These are phyloP conservation scores for Vicia faba DNA, from an alignment of 306 rosid genomes.

Conservation along the genomic window DNA sequence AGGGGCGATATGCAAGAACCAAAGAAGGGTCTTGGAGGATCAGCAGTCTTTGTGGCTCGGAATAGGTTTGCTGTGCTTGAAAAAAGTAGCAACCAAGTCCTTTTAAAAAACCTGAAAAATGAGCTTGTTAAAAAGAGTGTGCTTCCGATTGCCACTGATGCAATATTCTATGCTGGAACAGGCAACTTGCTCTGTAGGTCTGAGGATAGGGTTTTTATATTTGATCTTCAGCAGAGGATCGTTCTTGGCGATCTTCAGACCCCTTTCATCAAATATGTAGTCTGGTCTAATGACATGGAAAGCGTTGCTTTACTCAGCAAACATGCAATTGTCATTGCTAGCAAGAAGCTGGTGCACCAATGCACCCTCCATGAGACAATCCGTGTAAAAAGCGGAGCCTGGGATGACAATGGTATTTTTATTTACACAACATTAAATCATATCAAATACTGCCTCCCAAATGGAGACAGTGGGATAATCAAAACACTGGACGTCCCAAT, in stretches of 20 bases:
- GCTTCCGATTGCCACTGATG: constrained; percentile 76
- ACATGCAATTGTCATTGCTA: constrained; percentile 84
- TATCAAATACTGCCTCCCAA: constrained; percentile 87
- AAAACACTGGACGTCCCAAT: constrained; percentile 87
- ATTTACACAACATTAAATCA: constrained; percentile 89
- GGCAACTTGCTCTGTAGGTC: constrained; percentile 83
- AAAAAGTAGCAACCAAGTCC: constrained; percentile 70
- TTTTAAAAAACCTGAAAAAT: constrained; percentile 70
- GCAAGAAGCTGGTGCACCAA: constrained; percentile 84
- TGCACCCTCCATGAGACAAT: constrained; percentile 96
- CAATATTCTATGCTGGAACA: constrained; percentile 89
- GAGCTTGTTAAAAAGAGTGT: constrained; percentile 71
- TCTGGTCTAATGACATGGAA: constrained; percentile 91
- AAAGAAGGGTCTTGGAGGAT: constrained; percentile 89
- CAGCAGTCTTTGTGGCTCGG: constrained; percentile 90
- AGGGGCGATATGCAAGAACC: constrained; percentile 89
- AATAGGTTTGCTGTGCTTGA: constrained; percentile 94
- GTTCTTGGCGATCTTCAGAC: constrained; percentile 84
- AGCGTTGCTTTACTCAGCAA: constrained; percentile 92
- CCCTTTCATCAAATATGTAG: constrained; percentile 80
- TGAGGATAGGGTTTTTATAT: constrained; percentile 80
- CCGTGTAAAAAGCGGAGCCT: constrained; percentile 93
- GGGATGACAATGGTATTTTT: constrained; percentile 96
- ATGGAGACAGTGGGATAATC: constrained; percentile 91
- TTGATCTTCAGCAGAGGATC: constrained; percentile 81